Evolutionary conservation across 495 filamentous ascomycete genomes (phyloP), one percentile per base, ranked within the genome.

Genomic region (Trichoderma virens): DNA sequence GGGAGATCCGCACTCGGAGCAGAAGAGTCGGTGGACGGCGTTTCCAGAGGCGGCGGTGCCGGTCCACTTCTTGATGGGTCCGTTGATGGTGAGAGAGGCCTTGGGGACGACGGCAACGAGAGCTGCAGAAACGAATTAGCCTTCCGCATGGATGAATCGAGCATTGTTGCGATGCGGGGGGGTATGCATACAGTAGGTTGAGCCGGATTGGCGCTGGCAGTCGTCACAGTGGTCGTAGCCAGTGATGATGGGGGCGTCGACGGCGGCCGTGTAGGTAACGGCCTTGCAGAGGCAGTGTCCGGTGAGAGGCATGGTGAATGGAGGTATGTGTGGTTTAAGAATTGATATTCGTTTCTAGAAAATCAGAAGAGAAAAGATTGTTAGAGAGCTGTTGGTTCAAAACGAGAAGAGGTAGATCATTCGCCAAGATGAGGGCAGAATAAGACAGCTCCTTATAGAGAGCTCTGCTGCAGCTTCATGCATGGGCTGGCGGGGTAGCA

Each of bases 141-240:
- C n/a, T 23, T 20, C 1, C 23, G 8, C 43, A 25, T 25, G 5
- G 9, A 23, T n/a, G 6, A 45, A 1, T 45, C n/a, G 16, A 20
- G n/a, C 18, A 45, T 16, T n/a, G 6, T 20, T 20, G 14, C 14
- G 16, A 45, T 6, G n/a, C 14, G 16, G 41, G 41, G 41, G 14
- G 41, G 4, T 0, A 8, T 35, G 69, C 77, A 59, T 74, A 88
- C 86, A 89, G 71, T 89, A 89, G 64, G 85, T 86, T 8, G 85
- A 87, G 63, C 86, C 86, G 61, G 76, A 80, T 74, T 89, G 86
- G 68, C 86, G 84, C 71, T 89, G 86, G 79, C 86, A 89, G 72
- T 88, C 86, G 68, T 89, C 86, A 69, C 86, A 89, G 78, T 89
- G 86, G 69, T 89, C 86, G 70, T 88, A 88, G 67, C 78, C 86